phyloP scores from a whole-genome alignment of 768 basidiomycete species.

The Hydnomerulius pinastri region DNA sequence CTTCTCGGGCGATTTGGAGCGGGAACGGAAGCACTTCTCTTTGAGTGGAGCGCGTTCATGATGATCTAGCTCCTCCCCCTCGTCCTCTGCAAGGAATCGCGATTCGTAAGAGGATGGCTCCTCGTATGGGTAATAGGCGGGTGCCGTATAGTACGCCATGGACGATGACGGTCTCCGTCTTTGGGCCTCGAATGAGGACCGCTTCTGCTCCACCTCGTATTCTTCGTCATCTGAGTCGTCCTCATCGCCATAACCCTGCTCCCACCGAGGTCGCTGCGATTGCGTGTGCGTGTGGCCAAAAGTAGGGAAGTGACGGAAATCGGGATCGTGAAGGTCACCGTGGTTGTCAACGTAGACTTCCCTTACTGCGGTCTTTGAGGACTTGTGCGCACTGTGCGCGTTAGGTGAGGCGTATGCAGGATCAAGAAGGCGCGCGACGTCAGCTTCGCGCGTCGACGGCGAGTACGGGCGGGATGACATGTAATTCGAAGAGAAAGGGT shows the following conservation, averaged over 20 bases:
- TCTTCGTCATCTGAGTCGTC: slow-evolving; percentile 35
- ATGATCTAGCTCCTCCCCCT: slow-evolving; percentile 25
- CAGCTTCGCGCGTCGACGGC: slow-evolving; percentile 43
- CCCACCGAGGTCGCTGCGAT: slow-evolving; percentile 37
- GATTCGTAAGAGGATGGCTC: slow-evolving; percentile 34
- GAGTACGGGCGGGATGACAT: slow-evolving; percentile 30
- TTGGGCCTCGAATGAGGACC: slow-evolving; percentile 20
- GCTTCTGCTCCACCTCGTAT: slow-evolving; percentile 14
- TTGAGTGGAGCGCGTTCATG: slow-evolving; percentile 26
- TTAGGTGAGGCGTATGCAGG: slow-evolving; percentile 52
- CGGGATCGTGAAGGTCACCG: slow-evolving; percentile 68
- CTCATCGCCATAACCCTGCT: slow-evolving; percentile 30
- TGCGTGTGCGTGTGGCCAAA: slow-evolving; percentile 21
- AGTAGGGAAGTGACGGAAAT: slow-evolving; percentile 64
- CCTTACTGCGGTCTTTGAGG: slow-evolving; percentile 14
- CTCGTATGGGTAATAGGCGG: slow-evolving; percentile 27
- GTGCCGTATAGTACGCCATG: slow-evolving; percentile 20
- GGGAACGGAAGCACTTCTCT: slow-evolving; percentile 20
- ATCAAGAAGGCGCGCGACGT: slow-evolving; percentile 66
- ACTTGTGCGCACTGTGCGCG: slow-evolving; percentile 26
- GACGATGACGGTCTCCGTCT: slow-evolving; percentile 27
- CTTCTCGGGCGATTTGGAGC: slow-evolving; percentile 24
- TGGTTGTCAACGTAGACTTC: slow-evolving; percentile 59
- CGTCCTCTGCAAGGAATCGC: slow-evolving; percentile 24
- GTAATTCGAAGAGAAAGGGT: slow-evolving; percentile 8